phyloP scores from a whole-genome alignment of 208 protist genomes.

The Porcisia hertigi region DNA sequence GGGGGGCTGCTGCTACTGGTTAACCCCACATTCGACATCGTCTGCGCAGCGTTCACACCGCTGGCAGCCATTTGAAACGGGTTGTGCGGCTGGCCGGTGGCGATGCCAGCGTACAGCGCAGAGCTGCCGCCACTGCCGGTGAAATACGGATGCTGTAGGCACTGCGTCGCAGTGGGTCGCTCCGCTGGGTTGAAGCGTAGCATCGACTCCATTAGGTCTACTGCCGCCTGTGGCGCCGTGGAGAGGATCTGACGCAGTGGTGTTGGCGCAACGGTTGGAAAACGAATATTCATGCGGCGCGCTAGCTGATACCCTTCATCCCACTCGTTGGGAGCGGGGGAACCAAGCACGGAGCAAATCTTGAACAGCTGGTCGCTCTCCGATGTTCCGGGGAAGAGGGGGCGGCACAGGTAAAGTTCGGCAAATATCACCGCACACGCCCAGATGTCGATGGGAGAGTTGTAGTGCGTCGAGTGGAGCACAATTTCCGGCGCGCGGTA shows the following conservation, averaged over 20 bases:
- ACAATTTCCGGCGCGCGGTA: conserved; percentile 98
- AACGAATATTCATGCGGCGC: conserved; percentile 93
- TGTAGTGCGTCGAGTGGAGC: conserved; percentile 97
- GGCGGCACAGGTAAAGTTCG: conserved; percentile 93
- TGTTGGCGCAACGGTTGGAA: conserved; percentile 89
- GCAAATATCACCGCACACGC: conserved; percentile 95
- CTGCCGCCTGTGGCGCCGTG: conserved; percentile 90
- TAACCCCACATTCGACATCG: conserved; percentile 37
- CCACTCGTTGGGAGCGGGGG: conserved; percentile 81
- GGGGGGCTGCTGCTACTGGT: conserved; percentile 54
- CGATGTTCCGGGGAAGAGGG: conserved; percentile 95
- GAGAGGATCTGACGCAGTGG: conserved; percentile 90
- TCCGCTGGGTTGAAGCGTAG: conserved; percentile 95
- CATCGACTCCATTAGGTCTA: conserved; percentile 96
- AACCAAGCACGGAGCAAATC: conserved; percentile 95
- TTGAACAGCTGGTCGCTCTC: conserved; percentile 97
- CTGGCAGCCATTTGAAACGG: conserved; percentile 78
- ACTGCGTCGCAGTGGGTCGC: conserved; percentile 92
- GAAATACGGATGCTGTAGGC: conserved; percentile 96
- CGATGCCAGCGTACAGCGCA: conserved; percentile 79
- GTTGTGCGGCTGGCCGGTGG: conserved; percentile 89
- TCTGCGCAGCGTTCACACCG: conserved; percentile 10
- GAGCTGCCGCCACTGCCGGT: conserved; percentile 67
- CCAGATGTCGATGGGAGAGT: conserved; percentile 98
- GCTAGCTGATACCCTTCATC: conserved; percentile 93